Evolutionary conservation across 2,329 filamentous ascomycete genomes (phyloP).

Genomic region (Blastomyces gilchristii): DNA sequence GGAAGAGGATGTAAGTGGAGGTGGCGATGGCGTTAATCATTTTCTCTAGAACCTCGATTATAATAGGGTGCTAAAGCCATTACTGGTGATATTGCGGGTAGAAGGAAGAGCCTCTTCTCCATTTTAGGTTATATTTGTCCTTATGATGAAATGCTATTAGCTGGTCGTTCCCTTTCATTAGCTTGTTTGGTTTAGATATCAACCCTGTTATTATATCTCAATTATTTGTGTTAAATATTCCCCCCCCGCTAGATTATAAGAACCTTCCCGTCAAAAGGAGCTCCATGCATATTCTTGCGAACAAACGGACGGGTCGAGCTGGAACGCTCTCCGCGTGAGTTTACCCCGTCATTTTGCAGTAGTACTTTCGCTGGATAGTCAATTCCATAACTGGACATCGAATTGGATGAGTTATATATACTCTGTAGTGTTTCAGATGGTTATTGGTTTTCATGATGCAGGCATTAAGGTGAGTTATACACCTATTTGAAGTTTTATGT

Average conservation of each 20-base stretch:
- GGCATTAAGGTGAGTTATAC: not conserved
- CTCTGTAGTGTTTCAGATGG: not conserved
- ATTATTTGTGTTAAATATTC: not conserved
- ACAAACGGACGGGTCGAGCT: not conserved
- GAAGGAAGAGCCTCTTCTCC: not conserved
- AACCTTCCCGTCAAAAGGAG: not conserved
- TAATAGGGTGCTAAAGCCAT: not conserved
- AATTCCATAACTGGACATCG: not conserved
- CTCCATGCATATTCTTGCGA: not conserved
- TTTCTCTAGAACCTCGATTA: not conserved
- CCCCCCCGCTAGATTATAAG: not conserved
- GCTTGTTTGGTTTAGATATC: not conserved
- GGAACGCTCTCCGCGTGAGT: not conserved
- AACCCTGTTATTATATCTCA: not conserved
- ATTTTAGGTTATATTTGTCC: not conserved
- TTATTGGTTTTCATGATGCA: not conserved
- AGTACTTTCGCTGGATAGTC: not conserved
- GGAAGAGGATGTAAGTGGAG: not conserved
- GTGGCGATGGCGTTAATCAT: not conserved
- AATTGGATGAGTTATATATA: not conserved
- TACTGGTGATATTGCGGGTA: not conserved
- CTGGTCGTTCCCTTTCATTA: not conserved
- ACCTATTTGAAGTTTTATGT: no score
- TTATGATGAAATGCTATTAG: not conserved
- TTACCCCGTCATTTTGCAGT: not conserved